Evolutionary conservation across 345 rosid genomes (phyloP).

Genomic region (Citrus sp.): DNA sequence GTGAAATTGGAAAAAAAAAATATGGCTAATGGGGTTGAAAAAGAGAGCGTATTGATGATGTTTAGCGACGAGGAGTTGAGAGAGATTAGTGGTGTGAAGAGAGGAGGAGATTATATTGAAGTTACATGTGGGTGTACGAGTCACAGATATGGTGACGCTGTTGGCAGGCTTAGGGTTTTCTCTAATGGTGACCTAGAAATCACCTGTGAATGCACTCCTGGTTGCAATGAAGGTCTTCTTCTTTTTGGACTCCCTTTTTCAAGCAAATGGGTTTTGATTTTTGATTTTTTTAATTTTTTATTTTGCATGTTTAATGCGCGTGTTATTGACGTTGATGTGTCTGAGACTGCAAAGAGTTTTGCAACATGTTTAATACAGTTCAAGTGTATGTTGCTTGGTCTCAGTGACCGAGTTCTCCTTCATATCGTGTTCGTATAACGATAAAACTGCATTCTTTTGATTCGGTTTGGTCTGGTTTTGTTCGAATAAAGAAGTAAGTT

Average conservation of each 20-base stretch:
- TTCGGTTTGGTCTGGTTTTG: slow-evolving; percentile 10
- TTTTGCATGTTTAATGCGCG: slow-evolving; percentile 34
- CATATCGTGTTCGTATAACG: slow-evolving; percentile 1
- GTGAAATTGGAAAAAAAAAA: neutral
- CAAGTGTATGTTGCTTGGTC: slow-evolving; percentile 56
- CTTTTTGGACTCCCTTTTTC: neutral
- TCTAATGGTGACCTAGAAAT: slow-evolving; percentile 86
- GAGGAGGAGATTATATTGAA: slow-evolving; percentile 68
- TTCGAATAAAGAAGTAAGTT: slow-evolving; percentile 7
- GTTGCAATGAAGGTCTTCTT: slow-evolving; percentile 91
- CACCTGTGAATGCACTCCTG: slow-evolving; percentile 98
- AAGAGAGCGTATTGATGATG: slow-evolving; percentile 43
- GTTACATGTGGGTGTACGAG: slow-evolving; percentile 99
- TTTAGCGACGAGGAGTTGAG: slow-evolving; percentile 88
- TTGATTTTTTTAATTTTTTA: slow-evolving; percentile 27
- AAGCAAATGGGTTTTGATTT: slow-evolving; percentile 34
- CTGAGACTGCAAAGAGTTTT: slow-evolving; percentile 11
- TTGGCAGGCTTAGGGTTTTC: slow-evolving; percentile 98
- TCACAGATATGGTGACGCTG: slow-evolving; percentile 98
- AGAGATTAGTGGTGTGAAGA: slow-evolving; percentile 78
- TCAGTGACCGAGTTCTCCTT: slow-evolving; percentile 28
- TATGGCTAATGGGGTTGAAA: slow-evolving; percentile 65
- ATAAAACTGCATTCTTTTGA: slow-evolving; percentile 28
- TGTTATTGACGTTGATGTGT: slow-evolving; percentile 42
- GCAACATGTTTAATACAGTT: slow-evolving; percentile 24